phyloP scores from a whole-genome alignment of 352 stramenopile species.

The Plasmopara muralis region DNA sequence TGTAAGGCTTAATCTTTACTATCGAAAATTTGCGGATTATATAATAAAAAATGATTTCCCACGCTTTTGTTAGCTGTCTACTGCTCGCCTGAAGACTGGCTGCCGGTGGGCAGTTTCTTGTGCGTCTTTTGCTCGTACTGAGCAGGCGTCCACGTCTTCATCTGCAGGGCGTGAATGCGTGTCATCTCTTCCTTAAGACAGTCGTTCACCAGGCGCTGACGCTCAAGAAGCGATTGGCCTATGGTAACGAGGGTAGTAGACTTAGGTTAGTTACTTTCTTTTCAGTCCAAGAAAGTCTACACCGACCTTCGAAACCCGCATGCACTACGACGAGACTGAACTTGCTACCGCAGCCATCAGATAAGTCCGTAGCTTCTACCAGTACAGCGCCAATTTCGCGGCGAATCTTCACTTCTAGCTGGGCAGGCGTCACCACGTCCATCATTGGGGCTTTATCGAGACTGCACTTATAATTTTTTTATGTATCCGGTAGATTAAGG shows the following conservation, averaged over 20 bases:
- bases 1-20: constrained; percentile 1
- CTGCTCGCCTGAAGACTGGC: constrained; percentile 47
- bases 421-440: constrained; percentile 43
- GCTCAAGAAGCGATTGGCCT: constrained; percentile 72
- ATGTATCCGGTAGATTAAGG: no score
- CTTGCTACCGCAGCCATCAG: constrained; percentile 76
- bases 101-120: constrained; percentile 33
- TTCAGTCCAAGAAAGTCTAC: not conserved
- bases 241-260: not conserved
- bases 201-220: constrained; percentile 72
- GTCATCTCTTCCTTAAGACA: constrained; percentile 80
- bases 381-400: constrained; percentile 53
- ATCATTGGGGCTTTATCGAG: constrained; percentile 8
- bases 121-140: constrained; percentile 83
- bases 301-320: constrained; percentile 64
- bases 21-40: not conserved
- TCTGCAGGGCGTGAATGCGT: constrained; percentile 77
- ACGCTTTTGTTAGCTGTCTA: constrained; percentile 17
- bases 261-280: not conserved
- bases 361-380: constrained; percentile 73
- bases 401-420: constrained; percentile 52
- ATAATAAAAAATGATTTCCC: not conserved
- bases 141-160: constrained; percentile 79
- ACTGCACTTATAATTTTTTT: no score
- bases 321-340: constrained; percentile 82